phyloP scores from a whole-genome alignment of 768 basidiomycete species.

The Kwoniella europaea region DNA sequence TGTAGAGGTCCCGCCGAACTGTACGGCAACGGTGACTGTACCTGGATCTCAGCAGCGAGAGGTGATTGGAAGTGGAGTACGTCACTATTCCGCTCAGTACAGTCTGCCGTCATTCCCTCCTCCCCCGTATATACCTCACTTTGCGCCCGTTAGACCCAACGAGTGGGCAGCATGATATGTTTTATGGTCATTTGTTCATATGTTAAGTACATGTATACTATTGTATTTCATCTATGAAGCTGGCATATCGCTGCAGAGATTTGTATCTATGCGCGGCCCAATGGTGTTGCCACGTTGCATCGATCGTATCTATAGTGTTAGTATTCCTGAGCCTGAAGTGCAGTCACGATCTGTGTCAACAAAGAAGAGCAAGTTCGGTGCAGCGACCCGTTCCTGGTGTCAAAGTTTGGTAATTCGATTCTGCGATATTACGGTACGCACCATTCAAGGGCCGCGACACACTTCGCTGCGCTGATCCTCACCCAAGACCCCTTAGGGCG shows the following conservation, averaged over 20 bases:
- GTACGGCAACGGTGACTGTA: slow-evolving; percentile 32
- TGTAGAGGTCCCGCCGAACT: slow-evolving; percentile 41
- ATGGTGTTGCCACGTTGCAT: no score
- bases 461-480: neutral
- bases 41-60: slow-evolving; percentile 21
- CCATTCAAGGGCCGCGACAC: neutral
- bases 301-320: no score
- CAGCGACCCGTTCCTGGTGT: no score
- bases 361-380: no score
- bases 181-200: neutral
- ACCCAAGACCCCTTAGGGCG: neutral
- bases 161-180: slow-evolving; percentile 12
- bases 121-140: slow-evolving; percentile 13
- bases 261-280: no score
- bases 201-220: neutral
- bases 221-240: neutral
- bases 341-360: no score
- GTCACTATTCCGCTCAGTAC: slow-evolving; percentile 5
- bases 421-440: no score
- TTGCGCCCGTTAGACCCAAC: slow-evolving; percentile 19
- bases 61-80: slow-evolving; percentile 5
- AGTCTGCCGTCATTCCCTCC: slow-evolving; percentile 17
- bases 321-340: no score
- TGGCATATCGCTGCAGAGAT: no score
- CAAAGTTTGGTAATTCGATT: no score